Percentiles rank a stretch among this genome's conserved stretches.
These are phyloP conservation scores for Spergularia azorica DNA, from an alignment of 179 eudicot genomes.

Conservation along the genomic window DNA sequence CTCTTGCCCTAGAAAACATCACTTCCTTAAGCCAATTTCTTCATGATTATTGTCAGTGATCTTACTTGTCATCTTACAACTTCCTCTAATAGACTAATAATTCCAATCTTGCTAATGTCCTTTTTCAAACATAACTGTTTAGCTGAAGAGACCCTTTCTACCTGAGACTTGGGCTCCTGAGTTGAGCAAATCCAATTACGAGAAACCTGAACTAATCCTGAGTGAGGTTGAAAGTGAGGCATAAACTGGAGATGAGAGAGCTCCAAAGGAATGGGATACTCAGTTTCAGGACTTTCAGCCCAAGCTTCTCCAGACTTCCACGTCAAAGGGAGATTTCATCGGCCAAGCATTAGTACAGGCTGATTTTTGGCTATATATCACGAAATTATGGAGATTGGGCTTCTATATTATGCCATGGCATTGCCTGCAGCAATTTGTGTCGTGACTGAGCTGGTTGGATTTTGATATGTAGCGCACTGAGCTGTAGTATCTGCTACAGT, in stretches of 20 bases:
- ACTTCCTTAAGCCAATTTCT: slow-evolving; percentile 12
- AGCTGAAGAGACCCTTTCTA: slow-evolving; percentile 23
- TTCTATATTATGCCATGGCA: slow-evolving; percentile 38
- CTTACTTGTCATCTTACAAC: slow-evolving; percentile 29
- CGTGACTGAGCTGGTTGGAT: slow-evolving; percentile 26
- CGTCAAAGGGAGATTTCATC: no score
- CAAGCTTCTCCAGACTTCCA: background rate
- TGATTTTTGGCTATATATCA: slow-evolving; percentile 42
- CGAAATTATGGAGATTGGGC: slow-evolving; percentile 39
- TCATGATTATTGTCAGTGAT: background rate
- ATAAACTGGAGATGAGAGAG: slow-evolving; percentile 23
- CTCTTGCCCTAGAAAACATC: slow-evolving; percentile 26
- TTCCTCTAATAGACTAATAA: background rate
- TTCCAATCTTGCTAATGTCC: slow-evolving; percentile 11
- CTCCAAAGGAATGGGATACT: slow-evolving; percentile 31
- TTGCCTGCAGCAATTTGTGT: slow-evolving; percentile 28
- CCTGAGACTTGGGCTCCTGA: background rate
- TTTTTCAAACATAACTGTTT: background rate
- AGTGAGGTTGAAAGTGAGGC: slow-evolving; percentile 30
- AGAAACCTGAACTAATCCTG: slow-evolving; percentile 18
- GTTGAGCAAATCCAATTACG: slow-evolving; percentile 12
- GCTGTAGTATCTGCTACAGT: slow-evolving; percentile 60
- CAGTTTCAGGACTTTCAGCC: slow-evolving; percentile 27
- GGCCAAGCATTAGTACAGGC: slow-evolving; percentile 43
- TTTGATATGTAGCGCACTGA: slow-evolving; percentile 61